Evolutionary conservation across 1,139 yeast genomes (phyloP).

Genomic region (Debaryomyces psychrophilus): DNA sequence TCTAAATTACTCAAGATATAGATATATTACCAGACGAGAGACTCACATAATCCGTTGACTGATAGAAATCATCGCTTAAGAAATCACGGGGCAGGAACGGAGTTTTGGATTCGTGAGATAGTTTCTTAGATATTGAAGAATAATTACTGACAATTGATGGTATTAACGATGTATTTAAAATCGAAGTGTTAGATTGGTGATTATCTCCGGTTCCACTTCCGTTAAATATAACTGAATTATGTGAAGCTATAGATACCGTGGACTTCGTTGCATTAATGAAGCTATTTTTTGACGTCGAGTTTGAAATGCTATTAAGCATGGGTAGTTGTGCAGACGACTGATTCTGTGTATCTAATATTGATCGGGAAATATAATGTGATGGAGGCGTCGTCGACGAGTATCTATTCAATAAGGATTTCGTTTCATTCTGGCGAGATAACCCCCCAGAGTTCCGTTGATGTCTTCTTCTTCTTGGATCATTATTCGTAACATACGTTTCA

Average conservation of each 20-base stretch:
- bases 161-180: slow-evolving; percentile 38
- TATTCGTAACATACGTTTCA: slow-evolving; percentile 5
- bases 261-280: slow-evolving; percentile 6
- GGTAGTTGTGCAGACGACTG: not conserved
- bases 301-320: slow-evolving; percentile 19
- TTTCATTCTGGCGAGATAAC: slow-evolving; percentile 10
- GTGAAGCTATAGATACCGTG: not conserved
- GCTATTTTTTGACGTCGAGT: slow-evolving; percentile 22
- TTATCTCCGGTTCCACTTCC: not conserved
- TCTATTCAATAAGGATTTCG: slow-evolving; percentile 12
- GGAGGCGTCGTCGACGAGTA: slow-evolving; percentile 26
- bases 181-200: slow-evolving; percentile 18
- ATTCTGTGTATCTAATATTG: slow-evolving; percentile 4
- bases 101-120: slow-evolving; percentile 37
- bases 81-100: slow-evolving; percentile 52
- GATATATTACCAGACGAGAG: not conserved
- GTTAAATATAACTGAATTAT: not conserved
- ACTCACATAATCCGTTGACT: not conserved
- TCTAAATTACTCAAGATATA: not conserved
- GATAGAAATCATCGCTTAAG: slow-evolving; percentile 31
- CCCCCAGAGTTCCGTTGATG: slow-evolving; percentile 3
- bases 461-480: slow-evolving; percentile 10
- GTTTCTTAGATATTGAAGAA: slow-evolving; percentile 41
- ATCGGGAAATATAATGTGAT: slow-evolving; percentile 29
- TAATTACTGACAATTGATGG: slow-evolving; percentile 48